Evolutionary conservation across 306 rosid species (phyloP), one percentile per base, ranked within the genome.

Genomic region (Neltuma alba): DNA sequence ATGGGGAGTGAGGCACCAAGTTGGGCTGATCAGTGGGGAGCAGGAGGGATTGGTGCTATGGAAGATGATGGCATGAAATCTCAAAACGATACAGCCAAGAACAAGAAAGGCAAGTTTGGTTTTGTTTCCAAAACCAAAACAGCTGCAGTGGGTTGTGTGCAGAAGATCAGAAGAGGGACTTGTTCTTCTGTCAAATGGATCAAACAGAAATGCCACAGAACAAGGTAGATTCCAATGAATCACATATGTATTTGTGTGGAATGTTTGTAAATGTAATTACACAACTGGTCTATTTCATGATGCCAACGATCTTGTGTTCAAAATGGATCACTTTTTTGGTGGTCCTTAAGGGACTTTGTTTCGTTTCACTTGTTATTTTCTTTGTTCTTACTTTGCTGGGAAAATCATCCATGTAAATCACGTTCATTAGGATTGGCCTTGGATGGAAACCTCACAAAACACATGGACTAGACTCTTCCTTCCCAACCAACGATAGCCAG

Each of bases 21-120:
- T 81, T 92, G 97, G 97, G 98, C 97, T 6, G 97, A 92, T 79
- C 97, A 90, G 78, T 94, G 98, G 98, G 97, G 98, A 9, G 92
- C 92, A 11, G 98, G 98, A 30, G 98, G 98, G 21, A 86, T 94
- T 28, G 98, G 98, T 28, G 93, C 95, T 30, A 82, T 91, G 89
- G 96, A 84, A 66, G 94, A 90, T 78, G 93, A 87, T 0, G 83
- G 58, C 63, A 68, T 83, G 27, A 83, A 69, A 31, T 36, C 89
- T 67, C 77, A 79, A 73, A 88, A 87, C 45, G 87, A 84, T 33
- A 44, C 27, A 11, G 60, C 13, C 23, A 84, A 65, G 50, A 84
- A 60, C 75, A 93, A 87, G 92, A 60, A 60, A 28, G 80, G 73
- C 10, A 90, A 89, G 81, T 70, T 84, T 70, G 92, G 89, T 66